Evolutionary conservation across 345 rosid species (phyloP), one percentile per base, ranked within the genome.

Genomic region (Dipteronia sinensis): DNA sequence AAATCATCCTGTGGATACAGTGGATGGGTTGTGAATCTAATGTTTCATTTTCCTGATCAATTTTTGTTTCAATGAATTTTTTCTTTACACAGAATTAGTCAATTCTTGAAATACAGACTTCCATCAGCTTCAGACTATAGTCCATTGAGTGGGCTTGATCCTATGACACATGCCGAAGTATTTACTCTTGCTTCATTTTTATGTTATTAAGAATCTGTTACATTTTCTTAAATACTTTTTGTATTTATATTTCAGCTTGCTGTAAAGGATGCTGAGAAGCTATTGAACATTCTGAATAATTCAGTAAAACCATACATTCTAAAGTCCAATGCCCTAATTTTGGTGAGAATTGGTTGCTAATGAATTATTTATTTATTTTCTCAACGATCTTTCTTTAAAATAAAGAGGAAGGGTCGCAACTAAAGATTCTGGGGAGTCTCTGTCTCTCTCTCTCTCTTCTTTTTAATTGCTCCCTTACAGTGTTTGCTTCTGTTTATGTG

Each of bases 141-240:
- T 77, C 95, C 98, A 66, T 80, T 93, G 71, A 91, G 83, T 85
- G 98, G 98, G 76, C 85, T 93, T 72, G 99, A 96, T 88, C 94
- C 95, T 87, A 93, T 88, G 6, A 92, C 91, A 76, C 97, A 90
- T 78, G 97, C 97, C 71, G 99, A 93, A 85, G 99, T 96, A 91
- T 76, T 88, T 82, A 73, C 38, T 74, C 79, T 42, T 71, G 13
- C 63, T 66, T 67, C 38, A 63, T 78, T 85, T 65, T 65, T 76
- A 53, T 76, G 27, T 73, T 31, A 51, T 31, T 27, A 71, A 62
- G 67, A 10, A 2, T 77, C 64, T 25, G 56, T 56, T 73, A 27
- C 67, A 69, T 76, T 58, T 58, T 49, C 49, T 80, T 55, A 71
- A 71, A 51, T 61, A 46, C 17, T 6, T 71, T 42, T 76, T 72